Base-by-base conservation (phyloP, 257 asterid genomes). In the Solanum corneliomulleri region DNA sequence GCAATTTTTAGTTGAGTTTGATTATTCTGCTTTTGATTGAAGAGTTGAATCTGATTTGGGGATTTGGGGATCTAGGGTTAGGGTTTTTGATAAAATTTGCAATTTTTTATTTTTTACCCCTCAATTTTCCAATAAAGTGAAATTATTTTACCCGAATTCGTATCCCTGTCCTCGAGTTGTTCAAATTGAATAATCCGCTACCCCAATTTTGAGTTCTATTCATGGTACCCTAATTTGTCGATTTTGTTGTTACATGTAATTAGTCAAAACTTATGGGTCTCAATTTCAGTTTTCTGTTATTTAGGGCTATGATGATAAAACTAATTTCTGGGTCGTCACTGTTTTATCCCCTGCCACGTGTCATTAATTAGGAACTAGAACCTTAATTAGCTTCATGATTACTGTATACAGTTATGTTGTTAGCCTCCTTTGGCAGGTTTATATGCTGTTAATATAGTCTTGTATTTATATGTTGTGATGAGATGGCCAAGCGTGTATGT, bases 51-150 rank as follows among this genome's bases (percentile, higher is more conserved):
- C 71, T 16, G 71, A 33, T 33, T 33, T 33, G 3, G 31, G 31
- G 31, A 27, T 72, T 18, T 76, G 82, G 90, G 86, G 86, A 80
- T 90, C 80, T 81, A 60, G 88, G 87, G 89, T 87, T 87, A 66
- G 77, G 87, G 62, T 83, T 86, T 66, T 39, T 42, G 9, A 49
- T 29, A 25, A 11, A 16, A 27, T n/a, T 80, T 49, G 20, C 20
- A 81, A 29, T 47, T 47, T 49, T 2, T 18, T 49, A 18, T 84
- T 29, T 9, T 33, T 42, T 89, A 58, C 12, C 41, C 25, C 11
- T 25, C 21, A 18, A 62, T 42, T 37, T 62, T 16, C 37, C 37
- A 11, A 3, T 29, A 16, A 52, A 68, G 23, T 45, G 13, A 41
- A 89, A 87, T 41, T 84, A 31, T 44, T 76, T 7, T 52, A 31